A percentile compares a stretch with the other conserved stretches of the same genome.
Conservation (phyloP, 108 stramenopile genomes). For the Chaetoceros tenuissimus region DNA sequence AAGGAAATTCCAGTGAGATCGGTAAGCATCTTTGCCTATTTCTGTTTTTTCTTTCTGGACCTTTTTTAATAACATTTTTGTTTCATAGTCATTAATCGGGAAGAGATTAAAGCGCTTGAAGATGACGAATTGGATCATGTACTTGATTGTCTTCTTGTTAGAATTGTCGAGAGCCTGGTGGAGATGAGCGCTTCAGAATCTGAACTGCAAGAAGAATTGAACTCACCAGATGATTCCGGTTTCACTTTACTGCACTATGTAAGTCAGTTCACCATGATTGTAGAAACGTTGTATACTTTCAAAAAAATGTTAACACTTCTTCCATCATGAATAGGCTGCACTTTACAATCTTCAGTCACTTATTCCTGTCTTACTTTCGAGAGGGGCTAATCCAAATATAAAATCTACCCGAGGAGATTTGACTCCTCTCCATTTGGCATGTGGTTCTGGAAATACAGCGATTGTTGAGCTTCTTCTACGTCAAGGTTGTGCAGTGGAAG, state of each 20-base stretch:
- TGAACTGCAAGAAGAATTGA: constrained; percentile 11
- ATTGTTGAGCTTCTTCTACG: background rate
- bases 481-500: background rate
- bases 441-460: background rate
- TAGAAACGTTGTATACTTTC: background rate
- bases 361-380: constrained; percentile 7
- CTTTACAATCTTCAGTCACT: constrained; percentile 14
- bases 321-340: constrained; percentile 1
- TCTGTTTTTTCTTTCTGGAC: background rate
- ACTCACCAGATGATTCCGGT: constrained; percentile 9
- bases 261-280: background rate
- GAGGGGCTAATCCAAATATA: constrained; percentile 12
- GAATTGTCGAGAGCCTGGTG: constrained; percentile 10
- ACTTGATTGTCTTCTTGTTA: constrained; percentile 7
- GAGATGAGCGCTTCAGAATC: constrained; percentile 6
- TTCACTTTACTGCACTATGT: constrained; percentile 16
- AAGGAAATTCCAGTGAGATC: too few species aligned
- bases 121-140: constrained; percentile 12
- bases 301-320: background rate
- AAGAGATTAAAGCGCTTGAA: constrained; percentile 3
- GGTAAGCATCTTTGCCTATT: too few species aligned
- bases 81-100: background rate
- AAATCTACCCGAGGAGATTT: background rate
- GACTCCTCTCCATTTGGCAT: constrained; percentile 3
- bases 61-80: background rate